Percentiles rank a stretch among this genome's conserved stretches.
Evolutionary conservation across 2,329 filamentous ascomycete species (phyloP).

Genomic region (Ceratocystis variospora): DNA sequence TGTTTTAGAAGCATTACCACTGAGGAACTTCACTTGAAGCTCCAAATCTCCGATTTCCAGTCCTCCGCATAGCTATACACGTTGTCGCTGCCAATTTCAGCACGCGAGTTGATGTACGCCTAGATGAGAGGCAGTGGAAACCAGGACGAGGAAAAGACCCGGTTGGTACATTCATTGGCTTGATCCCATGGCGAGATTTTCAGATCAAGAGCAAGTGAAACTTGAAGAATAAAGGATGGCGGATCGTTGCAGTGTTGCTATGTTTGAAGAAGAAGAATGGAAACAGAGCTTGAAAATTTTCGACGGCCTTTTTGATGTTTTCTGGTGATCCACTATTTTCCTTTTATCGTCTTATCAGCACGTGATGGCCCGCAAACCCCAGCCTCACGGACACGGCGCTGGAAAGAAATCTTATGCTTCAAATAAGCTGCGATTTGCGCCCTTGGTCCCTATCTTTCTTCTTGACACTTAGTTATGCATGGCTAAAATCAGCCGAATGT

Average conservation of each 20-base stretch:
- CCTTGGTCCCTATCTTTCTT: constrained; percentile 21
- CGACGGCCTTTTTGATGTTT: constrained; percentile 3
- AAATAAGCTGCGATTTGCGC: constrained; percentile 8
- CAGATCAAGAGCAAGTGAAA: background rate
- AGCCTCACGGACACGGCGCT: background rate
- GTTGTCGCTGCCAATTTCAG: background rate
- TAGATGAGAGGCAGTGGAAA: background rate
- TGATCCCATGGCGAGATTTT: background rate
- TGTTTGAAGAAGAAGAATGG: constrained; percentile 10
- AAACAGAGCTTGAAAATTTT: constrained; percentile 12
- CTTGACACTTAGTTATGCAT: constrained; percentile 39
- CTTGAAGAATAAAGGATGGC: background rate
- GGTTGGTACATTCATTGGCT: background rate
- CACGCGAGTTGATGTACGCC: background rate
- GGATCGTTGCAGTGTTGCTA: background rate
- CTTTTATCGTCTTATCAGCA: background rate
- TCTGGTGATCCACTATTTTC: background rate
- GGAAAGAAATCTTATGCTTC: background rate
- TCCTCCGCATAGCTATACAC: background rate
- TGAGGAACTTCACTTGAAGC: background rate
- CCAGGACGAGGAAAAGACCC: background rate
- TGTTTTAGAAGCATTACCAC: no score
- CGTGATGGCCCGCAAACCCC: background rate
- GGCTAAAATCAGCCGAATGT: constrained; percentile 44
- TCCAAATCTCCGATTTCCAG: background rate